These are phyloP conservation scores for Kandelia obovata DNA, from an alignment of 345 rosid genomes.

Conservation along the genomic window DNA sequence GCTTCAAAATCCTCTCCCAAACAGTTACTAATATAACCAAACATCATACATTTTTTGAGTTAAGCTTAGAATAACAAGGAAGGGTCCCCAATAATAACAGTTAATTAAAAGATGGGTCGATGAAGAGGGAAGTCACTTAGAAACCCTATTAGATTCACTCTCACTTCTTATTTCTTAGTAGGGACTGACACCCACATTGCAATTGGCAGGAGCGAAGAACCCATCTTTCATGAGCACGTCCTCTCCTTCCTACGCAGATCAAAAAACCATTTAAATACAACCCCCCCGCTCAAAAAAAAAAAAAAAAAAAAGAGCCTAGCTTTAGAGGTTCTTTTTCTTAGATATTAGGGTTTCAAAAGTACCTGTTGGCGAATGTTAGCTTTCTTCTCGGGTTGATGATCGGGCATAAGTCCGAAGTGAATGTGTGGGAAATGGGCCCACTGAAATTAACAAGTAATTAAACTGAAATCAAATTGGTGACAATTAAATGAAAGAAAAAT, in stretches of 20 bases:
- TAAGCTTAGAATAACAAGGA: neutral
- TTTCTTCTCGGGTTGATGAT: slow-evolving; percentile 96
- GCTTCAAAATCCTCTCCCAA: slow-evolving; percentile 12
- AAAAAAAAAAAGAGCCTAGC: neutral
- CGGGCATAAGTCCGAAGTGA: slow-evolving; percentile 96
- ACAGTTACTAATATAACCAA: slow-evolving; percentile 1
- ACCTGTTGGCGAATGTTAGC: slow-evolving; percentile 73
- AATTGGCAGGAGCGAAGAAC: slow-evolving; percentile 52
- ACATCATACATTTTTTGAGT: neutral
- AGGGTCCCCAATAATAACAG: neutral
- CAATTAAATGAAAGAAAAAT: too few species aligned
- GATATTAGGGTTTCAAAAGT: slow-evolving; percentile 22
- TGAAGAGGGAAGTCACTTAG: neutral
- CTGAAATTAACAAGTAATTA: slow-evolving; percentile 29
- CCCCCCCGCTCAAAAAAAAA: neutral
- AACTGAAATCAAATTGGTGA: too few species aligned
- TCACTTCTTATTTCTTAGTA: slow-evolving; percentile 29
- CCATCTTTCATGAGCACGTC: slow-evolving; percentile 75
- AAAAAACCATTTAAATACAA: too few species aligned
- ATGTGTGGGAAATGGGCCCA: slow-evolving; percentile 99
- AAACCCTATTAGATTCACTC: neutral
- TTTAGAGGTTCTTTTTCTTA: neutral
- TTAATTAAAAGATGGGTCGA: neutral
- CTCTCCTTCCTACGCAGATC: slow-evolving; percentile 61
- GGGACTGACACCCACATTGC: slow-evolving; percentile 65